Percentiles rank a stretch among this genome's conserved stretches.
Conservation (phyloP, 1,284 basidiomycete genomes). For the Trametes versicolor region DNA sequence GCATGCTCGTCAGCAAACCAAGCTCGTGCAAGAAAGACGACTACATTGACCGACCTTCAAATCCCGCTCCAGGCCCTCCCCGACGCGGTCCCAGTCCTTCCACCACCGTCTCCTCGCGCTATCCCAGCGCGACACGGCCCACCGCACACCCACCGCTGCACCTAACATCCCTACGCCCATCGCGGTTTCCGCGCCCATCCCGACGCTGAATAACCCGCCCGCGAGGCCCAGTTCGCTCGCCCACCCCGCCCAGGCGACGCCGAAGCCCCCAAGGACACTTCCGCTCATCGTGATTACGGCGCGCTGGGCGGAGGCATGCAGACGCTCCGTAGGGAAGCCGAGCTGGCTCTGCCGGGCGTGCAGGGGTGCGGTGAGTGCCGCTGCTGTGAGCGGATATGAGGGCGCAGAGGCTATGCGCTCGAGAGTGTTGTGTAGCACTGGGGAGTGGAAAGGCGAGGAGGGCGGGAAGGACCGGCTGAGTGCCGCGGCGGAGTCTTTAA, state of each 20-base stretch:
- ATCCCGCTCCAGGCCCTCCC: constrained; percentile 77
- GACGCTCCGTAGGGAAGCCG: constrained; percentile 63
- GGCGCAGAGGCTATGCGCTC: constrained; percentile 62
- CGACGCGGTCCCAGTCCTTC: constrained; percentile 77
- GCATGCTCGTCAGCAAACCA: constrained; percentile 3
- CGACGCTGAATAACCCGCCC: constrained; percentile 48
- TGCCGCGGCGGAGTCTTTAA: constrained; percentile 55
- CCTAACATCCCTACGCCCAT: constrained; percentile 69
- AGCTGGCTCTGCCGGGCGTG: constrained; percentile 67
- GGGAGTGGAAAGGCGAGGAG: constrained; percentile 61
- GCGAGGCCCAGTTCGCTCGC: constrained; percentile 58
- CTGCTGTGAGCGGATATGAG: constrained; percentile 58
- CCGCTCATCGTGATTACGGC: constrained; percentile 64
- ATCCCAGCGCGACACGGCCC: constrained; percentile 79
- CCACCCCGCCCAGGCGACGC: constrained; percentile 60
- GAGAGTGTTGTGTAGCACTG: constrained; percentile 75
- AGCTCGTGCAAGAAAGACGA: background rate
- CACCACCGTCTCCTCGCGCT: constrained; percentile 76
- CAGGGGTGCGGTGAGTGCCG: constrained; percentile 66
- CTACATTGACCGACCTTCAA: constrained; percentile 60
- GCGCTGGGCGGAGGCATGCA: constrained; percentile 76
- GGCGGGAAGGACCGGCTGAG: constrained; percentile 52
- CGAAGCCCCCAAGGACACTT: constrained; percentile 54
- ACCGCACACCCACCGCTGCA: constrained; percentile 63
- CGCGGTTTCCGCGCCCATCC: constrained; percentile 65